Evolutionary conservation across 805 yeast genomes (phyloP), one percentile per base, ranked within the genome.

Genomic region (Kluyveromyces wickerhamii): DNA sequence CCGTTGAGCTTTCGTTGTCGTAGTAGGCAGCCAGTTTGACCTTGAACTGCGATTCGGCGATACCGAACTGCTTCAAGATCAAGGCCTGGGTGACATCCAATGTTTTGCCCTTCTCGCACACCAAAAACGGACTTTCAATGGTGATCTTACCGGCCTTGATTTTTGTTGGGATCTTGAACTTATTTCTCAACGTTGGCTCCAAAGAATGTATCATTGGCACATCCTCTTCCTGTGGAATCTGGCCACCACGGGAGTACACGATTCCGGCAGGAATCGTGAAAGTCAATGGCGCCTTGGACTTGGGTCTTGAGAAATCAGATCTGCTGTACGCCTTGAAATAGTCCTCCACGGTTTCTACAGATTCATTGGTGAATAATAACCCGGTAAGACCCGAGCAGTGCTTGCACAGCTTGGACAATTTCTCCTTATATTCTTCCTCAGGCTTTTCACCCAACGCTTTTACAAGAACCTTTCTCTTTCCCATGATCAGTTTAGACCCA

Each of bases 191-290:
- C 26, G 95, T 85, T 51, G 87, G 85, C 62, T 92, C 98, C 64
- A 94, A 71, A 5, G 97, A 86, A 58, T 92, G 98, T 9, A 94
- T 80, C 83, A 92, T 79, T 48, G 96, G 95, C 14, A 92, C 87
- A 60, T 92, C 99, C 45, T 92, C 97, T 54, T 87, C 96, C 16
- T 58, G 63, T 20, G 95, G 71, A 34, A 88, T 66, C 62, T 85
- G 94, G 15, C 98, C 98, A 51, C 96, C 99, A 57, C 96, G 79
- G 14, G 97, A 84, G 60, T 86, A 88, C 7, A 92, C 79, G 35
- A 86, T 71, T 31, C 99, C 99, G 40, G 70, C 86, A 19, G 98
- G 97, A 37, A 92, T 71, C 4, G 75, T 71, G 62, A 92, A 88
- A 33, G 82, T 75, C 40, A 89, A 66, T 37, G 97, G 94, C 9